A percentile compares a stretch with the other conserved stretches of the same genome.
Evolutionary conservation across 805 yeast species (phyloP).

Genomic region (Spathaspora boniae): DNA sequence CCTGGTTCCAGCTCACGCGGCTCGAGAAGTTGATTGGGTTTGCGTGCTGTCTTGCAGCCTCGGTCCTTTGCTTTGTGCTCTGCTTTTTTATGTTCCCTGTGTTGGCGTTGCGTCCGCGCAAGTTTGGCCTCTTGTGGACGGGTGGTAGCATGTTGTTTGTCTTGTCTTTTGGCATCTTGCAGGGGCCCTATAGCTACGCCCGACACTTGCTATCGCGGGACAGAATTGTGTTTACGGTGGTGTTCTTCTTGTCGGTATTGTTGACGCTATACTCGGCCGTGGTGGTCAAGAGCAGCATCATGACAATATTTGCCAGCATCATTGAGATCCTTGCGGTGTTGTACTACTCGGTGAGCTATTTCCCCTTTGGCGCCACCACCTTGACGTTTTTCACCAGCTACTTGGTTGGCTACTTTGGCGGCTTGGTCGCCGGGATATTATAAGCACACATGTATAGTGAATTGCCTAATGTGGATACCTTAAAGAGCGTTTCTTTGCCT

Average conservation of each 20-base stretch:
- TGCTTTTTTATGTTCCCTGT: conserved; percentile 87
- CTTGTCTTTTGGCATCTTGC: conserved; percentile 82
- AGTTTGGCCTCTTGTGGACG: conserved; percentile 89
- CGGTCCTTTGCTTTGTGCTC: conserved; percentile 75
- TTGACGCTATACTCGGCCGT: conserved; percentile 78
- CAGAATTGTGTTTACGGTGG: conserved; percentile 73
- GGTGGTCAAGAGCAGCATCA: conserved; percentile 59
- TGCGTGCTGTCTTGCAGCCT: conserved; percentile 68
- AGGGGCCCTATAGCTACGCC: conserved; percentile 84
- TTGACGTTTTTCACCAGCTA: conserved; percentile 47
- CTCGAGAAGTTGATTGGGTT: conserved; percentile 81
- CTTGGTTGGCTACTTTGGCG: conserved; percentile 41
- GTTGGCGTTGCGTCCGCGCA: conserved; percentile 82
- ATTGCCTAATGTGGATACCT: neutral
- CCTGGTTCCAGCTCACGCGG: conserved; percentile 72
- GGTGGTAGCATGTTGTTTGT: conserved; percentile 86
- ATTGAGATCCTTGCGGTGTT: conserved; percentile 82
- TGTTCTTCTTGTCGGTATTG: conserved; percentile 77
- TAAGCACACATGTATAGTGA: conserved; percentile 2
- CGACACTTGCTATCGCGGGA: conserved; percentile 71
- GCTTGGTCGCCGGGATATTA: conserved; percentile 43
- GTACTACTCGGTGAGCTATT: conserved; percentile 87
- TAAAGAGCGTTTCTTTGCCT: neutral
- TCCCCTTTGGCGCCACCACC: conserved; percentile 92
- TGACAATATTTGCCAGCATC: conserved; percentile 72